Conservation (phyloP, 129 eudicot genomes). For the Heracleum sosnowskyi region DNA sequence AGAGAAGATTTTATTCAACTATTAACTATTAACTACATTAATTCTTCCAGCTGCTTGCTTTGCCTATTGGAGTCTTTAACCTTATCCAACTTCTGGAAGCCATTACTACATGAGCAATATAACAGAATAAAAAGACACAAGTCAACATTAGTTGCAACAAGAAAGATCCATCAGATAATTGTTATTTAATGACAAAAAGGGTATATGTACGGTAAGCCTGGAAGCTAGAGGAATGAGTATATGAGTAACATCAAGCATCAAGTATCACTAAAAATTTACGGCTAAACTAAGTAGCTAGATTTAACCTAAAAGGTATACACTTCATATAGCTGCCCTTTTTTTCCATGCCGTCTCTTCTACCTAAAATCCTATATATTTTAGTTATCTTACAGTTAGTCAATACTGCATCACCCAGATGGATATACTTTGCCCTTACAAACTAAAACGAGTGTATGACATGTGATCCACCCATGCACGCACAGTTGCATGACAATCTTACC, state of each 20-base stretch:
- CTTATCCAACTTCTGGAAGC: constrained; percentile 95
- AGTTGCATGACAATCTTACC: neutral
- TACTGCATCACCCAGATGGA: neutral
- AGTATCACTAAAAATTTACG: neutral
- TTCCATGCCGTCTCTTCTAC: neutral
- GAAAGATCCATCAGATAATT: neutral
- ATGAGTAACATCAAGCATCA: neutral
- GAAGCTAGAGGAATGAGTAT: neutral
- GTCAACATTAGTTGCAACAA: neutral
- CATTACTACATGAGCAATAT: constrained; percentile 52
- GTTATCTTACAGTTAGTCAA: neutral
- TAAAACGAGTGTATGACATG: neutral
- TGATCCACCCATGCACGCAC: neutral
- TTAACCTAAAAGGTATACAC: neutral
- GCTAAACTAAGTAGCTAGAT: neutral
- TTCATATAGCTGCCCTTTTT: neutral
- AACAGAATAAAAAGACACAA: neutral
- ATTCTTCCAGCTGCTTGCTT: constrained; percentile 96
- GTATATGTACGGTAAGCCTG: neutral
- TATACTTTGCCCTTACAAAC: neutral
- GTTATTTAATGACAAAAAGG: neutral
- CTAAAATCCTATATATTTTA: neutral
- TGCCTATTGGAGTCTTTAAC: constrained; percentile 88
- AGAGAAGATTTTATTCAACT: too few species aligned
- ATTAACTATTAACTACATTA: too few species aligned